phyloP scores from a whole-genome alignment of 2,329 filamentous ascomycete species.

The Dothideomycetidae sp. region DNA sequence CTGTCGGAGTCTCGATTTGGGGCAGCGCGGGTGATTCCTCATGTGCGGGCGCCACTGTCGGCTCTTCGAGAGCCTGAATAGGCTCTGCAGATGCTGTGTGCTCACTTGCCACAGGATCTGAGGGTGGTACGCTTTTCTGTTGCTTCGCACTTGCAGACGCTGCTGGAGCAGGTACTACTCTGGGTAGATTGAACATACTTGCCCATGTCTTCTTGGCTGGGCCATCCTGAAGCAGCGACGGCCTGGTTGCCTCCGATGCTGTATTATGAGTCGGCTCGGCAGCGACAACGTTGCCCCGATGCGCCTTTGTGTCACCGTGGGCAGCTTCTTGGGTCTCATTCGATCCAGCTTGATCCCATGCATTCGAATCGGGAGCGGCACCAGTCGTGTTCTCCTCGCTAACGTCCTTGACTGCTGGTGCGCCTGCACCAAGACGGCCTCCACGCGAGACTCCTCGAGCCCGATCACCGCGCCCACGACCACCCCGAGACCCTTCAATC shows the following conservation, averaged over 20 bases:
- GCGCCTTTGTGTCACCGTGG: not conserved
- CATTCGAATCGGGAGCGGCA: conserved; percentile 54
- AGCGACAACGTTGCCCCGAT: conserved; percentile 28
- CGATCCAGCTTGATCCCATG: conserved; percentile 41
- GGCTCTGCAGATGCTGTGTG: conserved; percentile 16
- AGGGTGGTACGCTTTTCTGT: conserved; percentile 18
- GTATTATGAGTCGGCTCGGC: conserved; percentile 17
- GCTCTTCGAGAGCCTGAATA: conserved; percentile 13
- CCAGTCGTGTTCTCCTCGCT: conserved; percentile 44
- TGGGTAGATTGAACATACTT: conserved; percentile 36
- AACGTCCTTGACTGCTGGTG: conserved; percentile 42
- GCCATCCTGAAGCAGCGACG: conserved; percentile 21
- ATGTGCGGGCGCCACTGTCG: conserved; percentile 13
- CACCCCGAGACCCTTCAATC: conserved; percentile 43
- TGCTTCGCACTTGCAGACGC: conserved; percentile 21
- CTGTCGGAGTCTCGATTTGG: conserved; percentile 13
- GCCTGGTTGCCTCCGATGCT: conserved; percentile 23
- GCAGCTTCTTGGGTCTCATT: not conserved
- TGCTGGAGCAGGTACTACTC: conserved; percentile 33
- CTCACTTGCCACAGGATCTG: conserved; percentile 21
- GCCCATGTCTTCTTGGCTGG: conserved; percentile 39
- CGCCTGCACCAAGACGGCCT: conserved; percentile 45
- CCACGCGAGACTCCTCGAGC: conserved; percentile 40
- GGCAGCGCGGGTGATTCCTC: conserved; percentile 20
- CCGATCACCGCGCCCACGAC: conserved; percentile 49